A percentile compares a stretch with the other conserved stretches of the same genome.
Conservation (phyloP, 208 protist species). For the Endotrypanum monterogeii region DNA sequence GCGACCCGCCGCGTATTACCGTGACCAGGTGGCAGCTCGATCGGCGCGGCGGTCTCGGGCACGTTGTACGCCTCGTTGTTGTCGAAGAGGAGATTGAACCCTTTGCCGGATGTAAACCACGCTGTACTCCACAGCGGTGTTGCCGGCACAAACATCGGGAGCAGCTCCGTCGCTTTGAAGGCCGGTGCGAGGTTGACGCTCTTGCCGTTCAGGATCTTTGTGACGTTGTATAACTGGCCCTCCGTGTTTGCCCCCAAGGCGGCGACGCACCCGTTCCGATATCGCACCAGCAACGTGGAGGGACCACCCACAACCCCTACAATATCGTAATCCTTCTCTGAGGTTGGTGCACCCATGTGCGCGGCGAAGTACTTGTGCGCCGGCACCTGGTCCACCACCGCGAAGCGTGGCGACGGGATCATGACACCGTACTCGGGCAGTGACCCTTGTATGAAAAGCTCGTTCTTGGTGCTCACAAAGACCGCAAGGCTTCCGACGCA, state of each 20-base stretch:
- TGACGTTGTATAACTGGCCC: slow-evolving; percentile 56
- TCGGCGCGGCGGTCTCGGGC: slow-evolving; percentile 34
- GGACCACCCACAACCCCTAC: slow-evolving; percentile 43
- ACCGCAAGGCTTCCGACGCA: slow-evolving; percentile 52
- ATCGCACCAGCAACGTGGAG: slow-evolving; percentile 58
- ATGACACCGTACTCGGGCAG: slow-evolving; percentile 64
- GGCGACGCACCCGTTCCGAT: slow-evolving; percentile 69
- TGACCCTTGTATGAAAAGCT: slow-evolving; percentile 68
- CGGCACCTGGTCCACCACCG: slow-evolving; percentile 41
- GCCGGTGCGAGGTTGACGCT: slow-evolving; percentile 55
- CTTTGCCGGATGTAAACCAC: slow-evolving; percentile 46
- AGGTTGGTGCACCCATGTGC: background rate
- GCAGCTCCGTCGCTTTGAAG: slow-evolving; percentile 33
- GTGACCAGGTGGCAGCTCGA: slow-evolving; percentile 53
- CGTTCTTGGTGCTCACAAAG: slow-evolving; percentile 56
- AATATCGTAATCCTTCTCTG: slow-evolving; percentile 36
- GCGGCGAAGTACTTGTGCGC: slow-evolving; percentile 22
- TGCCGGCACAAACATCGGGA: slow-evolving; percentile 47
- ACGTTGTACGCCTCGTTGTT: slow-evolving; percentile 45
- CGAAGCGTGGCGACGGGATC: slow-evolving; percentile 57
- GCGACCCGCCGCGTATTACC: slow-evolving; percentile 4
- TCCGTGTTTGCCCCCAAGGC: slow-evolving; percentile 72
- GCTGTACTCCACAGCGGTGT: slow-evolving; percentile 3
- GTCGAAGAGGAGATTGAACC: slow-evolving; percentile 71
- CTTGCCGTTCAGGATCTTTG: slow-evolving; percentile 34